Conservation (phyloP, 441 rosid species). For the Euphorbia corollata region DNA sequence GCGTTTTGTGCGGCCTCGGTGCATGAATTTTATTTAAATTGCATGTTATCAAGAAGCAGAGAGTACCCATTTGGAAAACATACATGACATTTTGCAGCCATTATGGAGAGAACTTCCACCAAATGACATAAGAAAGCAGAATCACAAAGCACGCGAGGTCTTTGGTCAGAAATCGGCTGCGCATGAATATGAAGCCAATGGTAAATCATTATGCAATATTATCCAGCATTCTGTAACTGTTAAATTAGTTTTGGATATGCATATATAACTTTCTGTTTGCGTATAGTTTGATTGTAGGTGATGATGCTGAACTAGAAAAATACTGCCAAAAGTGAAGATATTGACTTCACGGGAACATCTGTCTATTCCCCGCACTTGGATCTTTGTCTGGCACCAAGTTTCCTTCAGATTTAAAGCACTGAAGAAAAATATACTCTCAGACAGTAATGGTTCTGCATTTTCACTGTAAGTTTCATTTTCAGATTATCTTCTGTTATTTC, state of each 20-base stretch:
- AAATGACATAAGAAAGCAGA: slow-evolving; percentile 26
- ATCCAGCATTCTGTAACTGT: slow-evolving; percentile 12
- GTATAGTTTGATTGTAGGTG: too few relatives aligned
- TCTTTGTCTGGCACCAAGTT: slow-evolving; percentile 51
- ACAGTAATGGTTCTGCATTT: slow-evolving; percentile 78
- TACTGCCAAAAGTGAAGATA: slow-evolving; percentile 34
- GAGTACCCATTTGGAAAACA: slow-evolving; percentile 33
- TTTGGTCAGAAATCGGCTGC: slow-evolving; percentile 24
- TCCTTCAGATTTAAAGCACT: slow-evolving; percentile 34
- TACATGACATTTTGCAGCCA: slow-evolving; percentile 23
- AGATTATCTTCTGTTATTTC: too few relatives aligned
- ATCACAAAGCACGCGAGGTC: slow-evolving; percentile 20
- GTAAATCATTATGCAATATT: slow-evolving; percentile 27
- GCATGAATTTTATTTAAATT: slow-evolving; percentile 23
- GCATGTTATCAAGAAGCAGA: slow-evolving; percentile 53
- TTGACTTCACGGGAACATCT: slow-evolving; percentile 72
- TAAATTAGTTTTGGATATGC: slow-evolving; percentile 2
- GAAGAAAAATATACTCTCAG: slow-evolving; percentile 44
- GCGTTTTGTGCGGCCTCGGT: too few relatives aligned
- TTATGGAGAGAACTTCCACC: slow-evolving; percentile 21
- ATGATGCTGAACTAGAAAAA: too few relatives aligned
- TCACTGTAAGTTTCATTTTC: slow-evolving; percentile 41
- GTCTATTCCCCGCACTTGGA: slow-evolving; percentile 47
- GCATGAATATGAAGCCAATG: slow-evolving; percentile 30
- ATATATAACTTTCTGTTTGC: neutral